Conservation (phyloP, 495 filamentous ascomycete species). For the Rostrohypoxylon terebratum region DNA sequence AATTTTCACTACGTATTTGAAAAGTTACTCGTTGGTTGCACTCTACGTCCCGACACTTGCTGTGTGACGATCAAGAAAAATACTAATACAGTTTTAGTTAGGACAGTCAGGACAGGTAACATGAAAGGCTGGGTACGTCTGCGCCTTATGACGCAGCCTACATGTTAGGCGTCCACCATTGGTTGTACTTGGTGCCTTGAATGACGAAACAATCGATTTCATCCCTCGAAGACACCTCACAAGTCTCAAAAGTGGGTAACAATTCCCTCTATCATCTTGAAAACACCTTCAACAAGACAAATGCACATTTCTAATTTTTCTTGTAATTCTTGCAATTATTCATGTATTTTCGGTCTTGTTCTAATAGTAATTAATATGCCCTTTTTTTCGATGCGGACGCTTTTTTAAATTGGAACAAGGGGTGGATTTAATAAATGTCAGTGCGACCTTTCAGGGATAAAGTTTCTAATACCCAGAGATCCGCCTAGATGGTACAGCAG, state of each 20-base stretch:
- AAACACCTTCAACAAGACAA: background rate
- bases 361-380: background rate
- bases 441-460: constrained; percentile 23
- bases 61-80: background rate
- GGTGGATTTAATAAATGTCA: constrained; percentile 22
- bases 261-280: background rate
- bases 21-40: background rate
- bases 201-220: constrained; percentile 36
- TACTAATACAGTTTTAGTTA: constrained; percentile 37
- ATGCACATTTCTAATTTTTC: background rate
- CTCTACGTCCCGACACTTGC: background rate
- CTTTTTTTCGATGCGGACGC: background rate
- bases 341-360: background rate
- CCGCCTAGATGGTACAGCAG: constrained; percentile 25
- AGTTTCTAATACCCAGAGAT: constrained; percentile 27
- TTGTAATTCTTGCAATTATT: background rate
- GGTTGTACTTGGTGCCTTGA: constrained; percentile 6
- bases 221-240: constrained; percentile 5
- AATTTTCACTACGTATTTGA: no score
- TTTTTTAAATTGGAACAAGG: constrained; percentile 26
- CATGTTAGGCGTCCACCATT: constrained; percentile 21
- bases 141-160: constrained; percentile 41
- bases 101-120: constrained; percentile 34
- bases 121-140: constrained; percentile 33
- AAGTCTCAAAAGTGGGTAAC: constrained; percentile 8